phyloP scores from a whole-genome alignment of 257 asterid species.

The Nicotiana noctiflora region DNA sequence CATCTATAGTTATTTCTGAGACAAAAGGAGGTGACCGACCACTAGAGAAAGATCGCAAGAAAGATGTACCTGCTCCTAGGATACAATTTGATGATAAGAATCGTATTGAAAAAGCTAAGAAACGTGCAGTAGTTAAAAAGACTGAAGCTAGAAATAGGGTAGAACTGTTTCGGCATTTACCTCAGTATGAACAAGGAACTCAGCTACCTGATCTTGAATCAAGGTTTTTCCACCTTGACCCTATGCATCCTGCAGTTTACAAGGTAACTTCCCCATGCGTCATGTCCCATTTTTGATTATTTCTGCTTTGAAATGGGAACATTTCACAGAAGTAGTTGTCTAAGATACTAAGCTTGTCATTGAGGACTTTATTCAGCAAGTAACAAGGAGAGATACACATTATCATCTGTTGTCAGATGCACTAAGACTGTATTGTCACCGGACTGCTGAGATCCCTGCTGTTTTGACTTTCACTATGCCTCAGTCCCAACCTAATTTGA shows the following conservation, averaged over 20 bases:
- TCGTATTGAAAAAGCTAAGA: slow-evolving; percentile 43
- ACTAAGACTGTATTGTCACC: background rate
- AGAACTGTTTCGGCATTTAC: slow-evolving; percentile 40
- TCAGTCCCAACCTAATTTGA: background rate
- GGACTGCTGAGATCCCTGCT: background rate
- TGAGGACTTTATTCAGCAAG: background rate
- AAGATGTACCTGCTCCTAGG: slow-evolving; percentile 39
- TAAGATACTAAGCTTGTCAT: background rate
- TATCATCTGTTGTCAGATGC: background rate
- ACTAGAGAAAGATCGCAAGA: slow-evolving; percentile 31
- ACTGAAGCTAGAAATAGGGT: slow-evolving; percentile 37
- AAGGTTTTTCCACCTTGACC: slow-evolving; percentile 62
- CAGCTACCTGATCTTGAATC: slow-evolving; percentile 64
- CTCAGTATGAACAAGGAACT: slow-evolving; percentile 55
- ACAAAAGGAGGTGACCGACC: slow-evolving; percentile 31
- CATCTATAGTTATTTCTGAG: slow-evolving; percentile 25
- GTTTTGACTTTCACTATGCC: background rate
- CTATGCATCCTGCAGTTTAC: slow-evolving; percentile 80
- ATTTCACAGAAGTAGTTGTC: background rate
- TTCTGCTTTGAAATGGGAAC: background rate
- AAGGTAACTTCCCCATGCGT: slow-evolving; percentile 33
- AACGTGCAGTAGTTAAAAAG: slow-evolving; percentile 34
- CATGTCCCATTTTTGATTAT: background rate
- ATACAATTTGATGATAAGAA: slow-evolving; percentile 41
- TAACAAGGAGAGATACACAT: background rate